Percentiles rank a stretch among this genome's conserved stretches.
Conservation (phyloP, 441 rosid genomes). For the Arabidopsis lyrata region DNA sequence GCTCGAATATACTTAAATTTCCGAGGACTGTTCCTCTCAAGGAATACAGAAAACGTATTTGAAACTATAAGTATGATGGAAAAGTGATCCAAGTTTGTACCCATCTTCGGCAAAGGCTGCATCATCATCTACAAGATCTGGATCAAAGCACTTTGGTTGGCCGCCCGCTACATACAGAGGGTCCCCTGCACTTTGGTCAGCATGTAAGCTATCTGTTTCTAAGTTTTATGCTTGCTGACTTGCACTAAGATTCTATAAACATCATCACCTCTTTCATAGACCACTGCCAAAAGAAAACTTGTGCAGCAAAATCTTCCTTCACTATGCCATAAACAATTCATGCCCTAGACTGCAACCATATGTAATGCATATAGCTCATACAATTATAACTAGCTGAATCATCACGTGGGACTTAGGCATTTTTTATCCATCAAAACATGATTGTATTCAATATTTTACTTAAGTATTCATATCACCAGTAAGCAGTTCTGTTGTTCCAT, state of each 20-base stretch:
- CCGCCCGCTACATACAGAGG: conserved; percentile 82
- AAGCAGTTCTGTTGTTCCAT: conserved; percentile 12
- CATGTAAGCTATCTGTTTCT: conserved; percentile 22
- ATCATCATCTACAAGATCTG: conserved; percentile 64
- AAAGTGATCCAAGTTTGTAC: conserved; percentile 48
- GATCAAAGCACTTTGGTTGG: conserved; percentile 61
- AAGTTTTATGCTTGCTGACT: conserved; percentile 24
- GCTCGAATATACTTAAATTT: neutral
- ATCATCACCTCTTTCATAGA: conserved; percentile 3
- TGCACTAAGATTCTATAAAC: conserved; percentile 11
- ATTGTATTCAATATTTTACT: conserved; percentile 9
- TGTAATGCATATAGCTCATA: neutral
- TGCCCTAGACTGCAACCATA: conserved; percentile 17
- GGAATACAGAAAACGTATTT: conserved; percentile 14
- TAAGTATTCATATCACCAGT: neutral
- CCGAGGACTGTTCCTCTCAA: neutral
- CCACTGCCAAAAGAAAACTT: neutral
- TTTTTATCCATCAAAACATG: neutral
- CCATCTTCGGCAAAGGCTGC: conserved; percentile 73
- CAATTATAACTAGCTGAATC: neutral
- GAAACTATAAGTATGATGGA: neutral
- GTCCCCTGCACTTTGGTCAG: conserved; percentile 61
- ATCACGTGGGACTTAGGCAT: conserved; percentile 2
- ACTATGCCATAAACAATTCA: conserved; percentile 13
- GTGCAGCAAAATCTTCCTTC: conserved; percentile 14